Percentiles rank a stretch among this genome's conserved stretches.
Conservation (phyloP, 805 yeast species). For the Torulaspora franciscae region DNA sequence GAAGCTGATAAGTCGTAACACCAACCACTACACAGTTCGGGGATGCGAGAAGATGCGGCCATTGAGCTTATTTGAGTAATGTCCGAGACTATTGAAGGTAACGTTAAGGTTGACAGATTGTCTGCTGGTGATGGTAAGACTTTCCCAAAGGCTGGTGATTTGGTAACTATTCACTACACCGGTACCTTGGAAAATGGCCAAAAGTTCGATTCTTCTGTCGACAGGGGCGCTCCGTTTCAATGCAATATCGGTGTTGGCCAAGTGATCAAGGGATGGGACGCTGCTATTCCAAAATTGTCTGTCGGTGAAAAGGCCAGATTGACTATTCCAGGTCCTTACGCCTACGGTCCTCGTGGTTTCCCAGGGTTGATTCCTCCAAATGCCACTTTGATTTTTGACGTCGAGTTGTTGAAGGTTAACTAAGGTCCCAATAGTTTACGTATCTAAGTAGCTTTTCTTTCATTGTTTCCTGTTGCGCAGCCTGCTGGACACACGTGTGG, state of each 20-base stretch:
- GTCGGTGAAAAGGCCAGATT: constrained; percentile 90
- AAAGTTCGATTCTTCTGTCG: constrained; percentile 92
- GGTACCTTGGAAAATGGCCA: constrained; percentile 95
- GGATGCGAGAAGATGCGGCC: background rate
- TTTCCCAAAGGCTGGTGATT: constrained; percentile 83
- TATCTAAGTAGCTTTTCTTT: constrained; percentile 5
- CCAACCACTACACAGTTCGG: background rate
- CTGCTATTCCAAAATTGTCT: constrained; percentile 85
- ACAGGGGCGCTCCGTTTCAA: constrained; percentile 93
- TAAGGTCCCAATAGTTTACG: constrained; percentile 16
- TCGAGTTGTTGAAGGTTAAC: constrained; percentile 55
- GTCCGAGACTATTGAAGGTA: constrained; percentile 39
- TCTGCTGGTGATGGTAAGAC: constrained; percentile 73
- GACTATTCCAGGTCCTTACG: constrained; percentile 89
- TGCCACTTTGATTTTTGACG: constrained; percentile 85
- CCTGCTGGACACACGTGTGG: constrained; percentile 31
- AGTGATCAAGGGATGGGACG: constrained; percentile 96
- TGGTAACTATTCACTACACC: constrained; percentile 89
- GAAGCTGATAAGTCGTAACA: background rate
- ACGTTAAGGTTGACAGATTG: constrained; percentile 37
- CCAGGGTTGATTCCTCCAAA: constrained; percentile 96
- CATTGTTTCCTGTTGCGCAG: constrained; percentile 27
- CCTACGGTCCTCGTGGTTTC: constrained; percentile 91
- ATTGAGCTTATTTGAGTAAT: constrained; percentile 14
- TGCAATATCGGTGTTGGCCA: constrained; percentile 92